A percentile compares a stretch with the other conserved stretches of the same genome.
These are phyloP conservation scores for Trichoderma gracile DNA, from an alignment of 2,329 filamentous ascomycete species.

Conservation along the genomic window DNA sequence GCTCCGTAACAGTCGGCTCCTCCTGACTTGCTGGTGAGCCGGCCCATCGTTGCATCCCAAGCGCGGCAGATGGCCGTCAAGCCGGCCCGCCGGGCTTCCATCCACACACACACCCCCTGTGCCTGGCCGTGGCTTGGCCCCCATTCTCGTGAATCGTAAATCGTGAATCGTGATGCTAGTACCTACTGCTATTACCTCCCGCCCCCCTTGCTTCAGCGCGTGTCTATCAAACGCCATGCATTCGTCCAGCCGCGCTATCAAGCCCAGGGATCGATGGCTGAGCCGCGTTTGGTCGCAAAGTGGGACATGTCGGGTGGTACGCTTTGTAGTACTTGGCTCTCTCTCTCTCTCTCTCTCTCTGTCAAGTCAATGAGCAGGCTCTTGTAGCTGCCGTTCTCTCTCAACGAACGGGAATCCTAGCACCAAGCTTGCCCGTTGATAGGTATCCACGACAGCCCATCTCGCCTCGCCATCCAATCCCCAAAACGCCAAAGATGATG, in stretches of 20 bases:
- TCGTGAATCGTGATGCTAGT: conserved; percentile 13
- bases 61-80: conserved; percentile 1
- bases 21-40: neutral
- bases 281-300: neutral
- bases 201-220: neutral
- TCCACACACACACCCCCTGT: neutral
- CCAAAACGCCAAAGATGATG: conserved; percentile 75
- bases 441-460: conserved; percentile 89
- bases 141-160: conserved; percentile 20
- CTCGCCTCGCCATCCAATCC: conserved; percentile 82
- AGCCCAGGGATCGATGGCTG: neutral
- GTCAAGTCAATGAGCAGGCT: neutral
- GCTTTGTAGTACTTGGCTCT: neutral
- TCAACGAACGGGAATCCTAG: conserved; percentile 43
- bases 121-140: neutral
- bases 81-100: neutral
- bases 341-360: neutral
- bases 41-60: conserved; percentile 5
- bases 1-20: neutral
- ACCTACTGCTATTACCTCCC: no score
- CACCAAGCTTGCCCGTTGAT: conserved; percentile 78
- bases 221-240: conserved; percentile 5
- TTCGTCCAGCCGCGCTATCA: neutral
- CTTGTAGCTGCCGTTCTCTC: neutral
- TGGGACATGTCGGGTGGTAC: neutral